phyloP scores from a whole-genome alignment of 2,329 filamentous ascomycete species.

The Pyrenochaeta sp. region DNA sequence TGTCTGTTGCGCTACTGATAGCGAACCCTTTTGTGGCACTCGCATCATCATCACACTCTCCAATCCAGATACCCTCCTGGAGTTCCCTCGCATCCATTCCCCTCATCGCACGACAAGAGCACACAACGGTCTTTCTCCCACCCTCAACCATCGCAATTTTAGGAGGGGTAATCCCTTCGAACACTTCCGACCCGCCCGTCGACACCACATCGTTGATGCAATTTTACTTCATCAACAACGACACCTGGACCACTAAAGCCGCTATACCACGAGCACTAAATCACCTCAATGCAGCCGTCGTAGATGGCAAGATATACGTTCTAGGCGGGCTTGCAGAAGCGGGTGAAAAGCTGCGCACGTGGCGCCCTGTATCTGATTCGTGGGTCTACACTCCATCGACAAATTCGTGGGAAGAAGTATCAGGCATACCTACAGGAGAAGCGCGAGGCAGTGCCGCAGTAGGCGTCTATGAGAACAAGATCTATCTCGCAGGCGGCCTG shows the following conservation, averaged over 20 bases:
- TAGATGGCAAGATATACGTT: constrained; percentile 32
- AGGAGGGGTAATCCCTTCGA: constrained; percentile 29
- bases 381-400: constrained; percentile 25
- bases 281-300: constrained; percentile 34
- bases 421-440: constrained; percentile 8
- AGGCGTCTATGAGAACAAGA: constrained; percentile 22
- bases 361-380: constrained; percentile 18
- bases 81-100: constrained; percentile 25
- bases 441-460: constrained; percentile 32
- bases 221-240: constrained; percentile 24
- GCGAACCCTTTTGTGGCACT: background rate
- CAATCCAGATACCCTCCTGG: constrained; percentile 12
- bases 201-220: constrained; percentile 28
- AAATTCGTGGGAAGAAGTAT: constrained; percentile 17
- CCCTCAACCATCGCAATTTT: constrained; percentile 30
- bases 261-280: constrained; percentile 30
- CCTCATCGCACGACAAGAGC: constrained; percentile 32
- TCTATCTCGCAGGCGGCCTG: constrained; percentile 35
- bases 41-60: background rate
- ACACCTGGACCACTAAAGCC: constrained; percentile 29
- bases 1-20: background rate
- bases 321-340: constrained; percentile 30
- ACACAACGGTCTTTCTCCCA: constrained; percentile 29
- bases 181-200: constrained; percentile 5
- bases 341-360: constrained; percentile 10